Evolutionary conservation across 805 yeast genomes (phyloP), one percentile per base, ranked within the genome.

Genomic region (Wickerhamomyces mucosus): DNA sequence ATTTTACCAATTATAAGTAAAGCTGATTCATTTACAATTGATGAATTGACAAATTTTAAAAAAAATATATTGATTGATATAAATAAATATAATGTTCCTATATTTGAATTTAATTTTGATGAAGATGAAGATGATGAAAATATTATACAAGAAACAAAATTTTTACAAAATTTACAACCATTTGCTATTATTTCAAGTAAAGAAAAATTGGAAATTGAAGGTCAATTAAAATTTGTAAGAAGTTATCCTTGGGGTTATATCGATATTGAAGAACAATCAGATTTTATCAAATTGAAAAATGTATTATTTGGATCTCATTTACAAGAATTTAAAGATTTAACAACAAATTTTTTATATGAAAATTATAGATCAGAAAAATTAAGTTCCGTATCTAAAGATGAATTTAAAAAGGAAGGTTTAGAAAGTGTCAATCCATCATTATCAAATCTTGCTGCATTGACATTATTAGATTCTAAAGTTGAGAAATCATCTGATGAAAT

Each of bases 241-340:
- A 59, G 63, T 35, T 81, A 81, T 46, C 88, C 89, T 19, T 82
- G 92, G 92, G 89, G 89, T 8, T 40, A 61, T 21, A 62, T 72
- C 28, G 72, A 68, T 41, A 64, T 72, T 36, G 65, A 70, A 17
- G 55, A 58, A 18, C 58, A 61, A 37, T 67, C 75, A 24, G 81
- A 76, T 45, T 66, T 75, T 47, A 51, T 65, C 6, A 53, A 70
- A 13, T 59, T 83, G 46, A 75, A 78, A 40, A 69, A 78, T 29
- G 89, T 81, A 3, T 53, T 83, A 25, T 72, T 83, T 48, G 94
- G 94, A 6, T 72, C 88, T n/a, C 94, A 84, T 51, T 61, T 82
- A 42, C 80, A 76, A 51, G 92, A 81, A 47, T 72, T 81, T 48
- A 80, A 81, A 57, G 94, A 82, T 47, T 63, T 80, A 37, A 83